Base-by-base conservation (phyloP, 768 basidiomycete species). In the Naganishia onofrii region DNA sequence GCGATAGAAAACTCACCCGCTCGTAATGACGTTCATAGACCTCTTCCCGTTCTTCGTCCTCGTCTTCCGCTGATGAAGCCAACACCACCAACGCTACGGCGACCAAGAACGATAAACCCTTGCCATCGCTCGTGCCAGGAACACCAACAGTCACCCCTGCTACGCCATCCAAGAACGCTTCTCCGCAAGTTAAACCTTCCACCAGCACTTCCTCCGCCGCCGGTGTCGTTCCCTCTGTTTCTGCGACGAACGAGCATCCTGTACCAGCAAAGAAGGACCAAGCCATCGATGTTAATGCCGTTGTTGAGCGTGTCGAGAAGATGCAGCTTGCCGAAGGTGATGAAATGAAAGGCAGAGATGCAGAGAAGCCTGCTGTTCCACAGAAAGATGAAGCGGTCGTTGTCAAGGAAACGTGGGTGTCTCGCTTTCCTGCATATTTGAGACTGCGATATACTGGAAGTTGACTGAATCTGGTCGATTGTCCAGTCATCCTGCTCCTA, bases 121-220 rank as follows among this genome's bases (percentile, higher is more conserved):
- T 44, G 4, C 36, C 67, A 1, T 12, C 23, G 19, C 34, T 42
- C 46, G 46, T 32, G 7, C 21, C 38, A 5, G 32, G 55, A 13
- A 68, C 53, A 15, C 38, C 67, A 13, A 69, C 68, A 13, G 36
- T 56, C 44, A 46, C 65, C 32, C 51, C 67, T 7, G 54, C 67
- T 42, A 46, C 67, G 0, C 38, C 68, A 9, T 58, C 68, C 12
- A 69, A 46, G 38, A 57, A n/a, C 3, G 44, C 57, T 17, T 32
- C 36, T 31, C 34, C 34, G 34, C 34, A 36, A 36, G 38, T 51
- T 57, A 19, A 23, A 19, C 51, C 23, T 10, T n/a, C 46, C 44
- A 31, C 44, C 48, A 21, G 12, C 15, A 31, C 19, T 2, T 21
- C 26, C 32, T 15, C 56, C 32, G 15, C 60, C 26, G 29, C 48